Evolutionary conservation across 176 grass and related monocot genomes (phyloP).

Genomic region (Oryza meyeriana): DNA sequence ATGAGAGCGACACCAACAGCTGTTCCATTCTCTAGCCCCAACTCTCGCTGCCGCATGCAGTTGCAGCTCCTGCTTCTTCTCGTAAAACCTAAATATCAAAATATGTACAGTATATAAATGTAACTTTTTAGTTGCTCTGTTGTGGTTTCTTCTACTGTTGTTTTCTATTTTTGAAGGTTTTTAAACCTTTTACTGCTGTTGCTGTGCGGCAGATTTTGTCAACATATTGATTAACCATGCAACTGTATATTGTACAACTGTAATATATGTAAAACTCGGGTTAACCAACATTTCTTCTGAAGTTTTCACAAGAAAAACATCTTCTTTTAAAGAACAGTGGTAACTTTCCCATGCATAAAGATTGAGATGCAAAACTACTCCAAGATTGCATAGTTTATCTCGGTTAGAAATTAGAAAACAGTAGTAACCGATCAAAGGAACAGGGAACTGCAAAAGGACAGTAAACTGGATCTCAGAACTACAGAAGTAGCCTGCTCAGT

Average conservation of each 20-base stretch:
- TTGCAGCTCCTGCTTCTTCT: too few relatives aligned
- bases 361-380: background rate
- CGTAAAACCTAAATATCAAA: background rate
- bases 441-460: background rate
- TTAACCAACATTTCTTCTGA: too few relatives aligned
- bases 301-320: too few relatives aligned
- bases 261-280: background rate
- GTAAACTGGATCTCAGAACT: background rate
- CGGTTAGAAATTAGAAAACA: background rate
- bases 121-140: background rate
- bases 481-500: too few relatives aligned
- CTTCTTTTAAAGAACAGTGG: too few relatives aligned
- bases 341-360: background rate
- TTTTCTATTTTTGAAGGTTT: background rate
- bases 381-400: background rate
- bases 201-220: too few relatives aligned
- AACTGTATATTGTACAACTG: background rate
- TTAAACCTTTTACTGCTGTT: background rate
- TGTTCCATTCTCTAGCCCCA: constrained; percentile 32
- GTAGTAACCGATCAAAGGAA: background rate
- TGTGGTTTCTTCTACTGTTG: background rate
- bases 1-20: background rate
- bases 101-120: too few relatives aligned
- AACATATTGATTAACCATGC: background rate
- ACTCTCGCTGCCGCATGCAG: background rate